Evolutionary conservation across 345 rosid genomes (phyloP).

Genomic region (Eucalyptus tenuipes): DNA sequence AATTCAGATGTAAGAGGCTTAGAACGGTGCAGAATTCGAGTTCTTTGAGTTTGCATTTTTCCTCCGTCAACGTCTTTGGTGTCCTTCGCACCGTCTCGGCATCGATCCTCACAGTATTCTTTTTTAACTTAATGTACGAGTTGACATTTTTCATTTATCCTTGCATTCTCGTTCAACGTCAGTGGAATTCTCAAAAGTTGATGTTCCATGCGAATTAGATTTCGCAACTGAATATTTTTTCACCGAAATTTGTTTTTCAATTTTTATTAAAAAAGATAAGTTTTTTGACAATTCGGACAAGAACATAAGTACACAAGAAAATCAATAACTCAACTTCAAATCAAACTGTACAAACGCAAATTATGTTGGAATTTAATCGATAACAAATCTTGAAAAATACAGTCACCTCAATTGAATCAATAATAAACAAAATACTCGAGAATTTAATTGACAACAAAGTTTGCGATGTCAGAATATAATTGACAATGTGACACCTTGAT

Average conservation of each 20-base stretch:
- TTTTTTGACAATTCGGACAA: not conserved
- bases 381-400: not conserved
- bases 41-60: not conserved
- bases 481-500: too few species aligned
- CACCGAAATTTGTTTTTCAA: too few species aligned
- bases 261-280: too few species aligned
- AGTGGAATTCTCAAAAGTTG: not conserved
- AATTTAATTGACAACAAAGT: too few species aligned
- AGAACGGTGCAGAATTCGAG: not conserved
- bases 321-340: not conserved
- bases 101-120: not conserved
- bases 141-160: not conserved
- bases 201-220: not conserved
- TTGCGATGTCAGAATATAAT: rapidly evolving
- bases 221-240: not conserved
- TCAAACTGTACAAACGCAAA: too few species aligned
- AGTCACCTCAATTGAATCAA: rapidly evolving
- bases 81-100: not conserved
- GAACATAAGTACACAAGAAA: not conserved
- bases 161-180: not conserved
- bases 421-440: too few species aligned
- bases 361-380: not conserved
- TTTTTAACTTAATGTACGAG: not conserved
- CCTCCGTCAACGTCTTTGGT: not conserved
- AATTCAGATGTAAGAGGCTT: not conserved